Conservation (phyloP, 2,329 filamentous ascomycete genomes). For the Sporothrix euskadiensis region DNA sequence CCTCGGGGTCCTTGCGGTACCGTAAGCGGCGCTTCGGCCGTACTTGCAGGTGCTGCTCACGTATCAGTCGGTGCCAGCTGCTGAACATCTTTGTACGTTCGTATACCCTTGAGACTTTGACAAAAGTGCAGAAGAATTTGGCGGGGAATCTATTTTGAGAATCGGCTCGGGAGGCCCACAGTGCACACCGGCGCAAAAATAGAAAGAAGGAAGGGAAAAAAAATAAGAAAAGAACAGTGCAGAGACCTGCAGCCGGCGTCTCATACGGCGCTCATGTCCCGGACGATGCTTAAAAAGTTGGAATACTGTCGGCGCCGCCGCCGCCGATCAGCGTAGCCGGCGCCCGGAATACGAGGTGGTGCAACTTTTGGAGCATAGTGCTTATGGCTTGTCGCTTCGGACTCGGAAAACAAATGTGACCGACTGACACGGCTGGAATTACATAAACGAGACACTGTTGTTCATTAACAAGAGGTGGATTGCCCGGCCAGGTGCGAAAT, state of each 20-base stretch:
- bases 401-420: neutral
- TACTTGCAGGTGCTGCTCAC: neutral
- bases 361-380: neutral
- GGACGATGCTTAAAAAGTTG: neutral
- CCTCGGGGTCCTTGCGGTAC: neutral
- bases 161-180: neutral
- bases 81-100: too few relatives aligned
- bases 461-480: too few relatives aligned
- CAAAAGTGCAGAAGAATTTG: neutral
- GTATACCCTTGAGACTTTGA: neutral
- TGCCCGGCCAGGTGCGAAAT: too few relatives aligned
- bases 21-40: neutral
- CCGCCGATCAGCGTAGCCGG: neutral
- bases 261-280: neutral
- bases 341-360: neutral
- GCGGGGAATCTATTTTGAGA: neutral
- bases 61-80: too few relatives aligned
- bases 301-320: neutral
- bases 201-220: too few relatives aligned
- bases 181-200: neutral
- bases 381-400: neutral
- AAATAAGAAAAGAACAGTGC: neutral
- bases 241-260: neutral
- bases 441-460: too few relatives aligned
- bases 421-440: neutral